Percentiles rank a stretch among this genome's conserved stretches.
Conservation (phyloP, 306 rosid genomes). For the Corylus heterophylla region DNA sequence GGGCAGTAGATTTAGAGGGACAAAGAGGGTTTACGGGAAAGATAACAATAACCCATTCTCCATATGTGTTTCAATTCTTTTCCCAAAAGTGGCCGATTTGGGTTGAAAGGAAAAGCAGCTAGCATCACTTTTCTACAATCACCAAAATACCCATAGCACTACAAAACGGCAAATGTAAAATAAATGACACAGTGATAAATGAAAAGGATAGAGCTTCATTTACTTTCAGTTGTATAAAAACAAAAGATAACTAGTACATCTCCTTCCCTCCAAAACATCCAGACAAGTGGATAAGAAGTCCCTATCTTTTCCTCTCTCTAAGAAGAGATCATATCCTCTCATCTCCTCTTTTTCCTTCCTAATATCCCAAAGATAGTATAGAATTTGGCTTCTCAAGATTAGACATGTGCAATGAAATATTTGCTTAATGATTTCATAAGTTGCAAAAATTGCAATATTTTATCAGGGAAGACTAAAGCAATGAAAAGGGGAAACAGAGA, state of each 20-base stretch:
- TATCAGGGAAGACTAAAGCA: neutral
- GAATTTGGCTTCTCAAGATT: conserved; percentile 6
- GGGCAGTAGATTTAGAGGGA: neutral
- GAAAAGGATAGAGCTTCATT: neutral
- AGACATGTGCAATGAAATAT: conserved; percentile 11
- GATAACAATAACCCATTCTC: neutral
- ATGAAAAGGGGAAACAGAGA: conserved; percentile 5
- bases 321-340: neutral
- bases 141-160: neutral
- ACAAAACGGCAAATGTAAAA: neutral
- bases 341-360: neutral
- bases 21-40: neutral
- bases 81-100: neutral
- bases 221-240: neutral
- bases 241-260: neutral
- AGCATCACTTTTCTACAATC: neutral
- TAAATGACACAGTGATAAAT: neutral
- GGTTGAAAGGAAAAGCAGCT: neutral
- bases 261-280: neutral
- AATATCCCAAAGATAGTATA: neutral
- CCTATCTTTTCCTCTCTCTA: neutral
- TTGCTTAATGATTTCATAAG: conserved; percentile 3
- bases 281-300: neutral
- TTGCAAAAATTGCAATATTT: neutral
- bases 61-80: neutral